phyloP scores from a whole-genome alignment of 805 yeast species.

The Tetrapisispora taiwanensis region DNA sequence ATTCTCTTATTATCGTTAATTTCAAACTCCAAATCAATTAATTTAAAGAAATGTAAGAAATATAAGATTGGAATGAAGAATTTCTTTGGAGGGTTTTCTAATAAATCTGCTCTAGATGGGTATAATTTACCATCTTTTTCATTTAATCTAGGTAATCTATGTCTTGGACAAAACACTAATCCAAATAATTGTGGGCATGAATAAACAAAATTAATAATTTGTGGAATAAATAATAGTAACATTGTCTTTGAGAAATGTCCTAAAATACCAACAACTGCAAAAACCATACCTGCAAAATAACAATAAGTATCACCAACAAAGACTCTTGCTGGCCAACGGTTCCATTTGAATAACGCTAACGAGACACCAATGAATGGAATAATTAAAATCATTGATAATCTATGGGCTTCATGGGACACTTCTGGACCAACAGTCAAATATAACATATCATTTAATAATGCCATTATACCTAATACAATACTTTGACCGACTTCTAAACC shows the following conservation, averaged over 20 bases:
- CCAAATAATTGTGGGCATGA: constrained; percentile 88
- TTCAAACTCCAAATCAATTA: constrained; percentile 39
- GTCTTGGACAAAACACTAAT: constrained; percentile 89
- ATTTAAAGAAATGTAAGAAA: constrained; percentile 37
- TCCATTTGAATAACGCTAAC: constrained; percentile 60
- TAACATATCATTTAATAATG: constrained; percentile 66
- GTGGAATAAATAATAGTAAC: constrained; percentile 78
- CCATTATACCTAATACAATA: constrained; percentile 59
- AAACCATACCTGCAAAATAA: constrained; percentile 97
- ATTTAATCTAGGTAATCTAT: constrained; percentile 76
- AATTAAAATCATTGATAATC: constrained; percentile 67
- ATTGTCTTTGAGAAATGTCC: constrained; percentile 95
- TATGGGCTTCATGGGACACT: constrained; percentile 70
- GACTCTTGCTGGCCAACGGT: constrained; percentile 85
- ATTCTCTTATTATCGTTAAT: constrained; percentile 17
- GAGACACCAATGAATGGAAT: constrained; percentile 85
- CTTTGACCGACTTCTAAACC: constrained; percentile 97
- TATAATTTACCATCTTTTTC: constrained; percentile 58
- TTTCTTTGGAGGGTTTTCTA: constrained; percentile 27
- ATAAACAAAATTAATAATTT: constrained; percentile 79
- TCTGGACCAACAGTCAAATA: constrained; percentile 45
- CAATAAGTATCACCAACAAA: constrained; percentile 98
- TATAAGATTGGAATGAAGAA: constrained; percentile 30
- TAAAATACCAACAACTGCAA: constrained; percentile 90
- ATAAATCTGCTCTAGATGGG: constrained; percentile 50